Evolutionary conservation across 169 alveolate genomes (phyloP).

Genomic region (Sarcocystis neurona): DNA sequence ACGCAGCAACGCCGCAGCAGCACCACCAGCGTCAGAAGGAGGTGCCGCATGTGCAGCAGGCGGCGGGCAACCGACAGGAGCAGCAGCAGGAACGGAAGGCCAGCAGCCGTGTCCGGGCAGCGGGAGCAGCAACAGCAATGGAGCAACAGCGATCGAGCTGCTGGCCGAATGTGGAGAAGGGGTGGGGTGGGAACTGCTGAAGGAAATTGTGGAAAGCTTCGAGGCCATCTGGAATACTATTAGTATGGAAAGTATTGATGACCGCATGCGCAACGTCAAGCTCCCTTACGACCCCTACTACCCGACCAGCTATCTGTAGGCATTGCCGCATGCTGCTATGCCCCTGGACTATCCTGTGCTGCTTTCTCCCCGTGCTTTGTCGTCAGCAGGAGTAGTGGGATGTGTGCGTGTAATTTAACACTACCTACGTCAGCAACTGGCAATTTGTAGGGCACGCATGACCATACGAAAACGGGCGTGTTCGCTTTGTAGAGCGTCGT

Average conservation of each 20-base stretch:
- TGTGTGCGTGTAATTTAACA: too few species aligned
- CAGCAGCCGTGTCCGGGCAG: background rate
- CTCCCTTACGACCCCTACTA: slow-evolving; percentile 8
- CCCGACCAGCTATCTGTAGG: slow-evolving; percentile 5
- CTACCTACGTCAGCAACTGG: too few species aligned
- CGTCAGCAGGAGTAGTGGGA: too few species aligned
- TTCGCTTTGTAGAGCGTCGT: too few species aligned
- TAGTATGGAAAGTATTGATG: background rate
- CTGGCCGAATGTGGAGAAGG: background rate
- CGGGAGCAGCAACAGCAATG: too few species aligned
- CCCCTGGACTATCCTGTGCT: too few species aligned
- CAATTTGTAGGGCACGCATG: too few species aligned
- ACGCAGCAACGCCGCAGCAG: background rate
- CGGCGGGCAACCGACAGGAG: background rate
- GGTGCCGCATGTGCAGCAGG: background rate
- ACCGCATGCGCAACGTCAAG: background rate
- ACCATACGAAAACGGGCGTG: too few species aligned
- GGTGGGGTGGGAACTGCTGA: background rate
- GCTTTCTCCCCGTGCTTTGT: too few species aligned
- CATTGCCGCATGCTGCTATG: too few species aligned
- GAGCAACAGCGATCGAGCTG: background rate
- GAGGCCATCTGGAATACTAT: slow-evolving; percentile 23
- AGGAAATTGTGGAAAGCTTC: background rate
- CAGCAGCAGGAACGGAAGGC: background rate
- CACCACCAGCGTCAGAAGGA: background rate